A percentile compares a stretch with the other conserved stretches of the same genome.
Conservation (phyloP, 2,329 filamentous ascomycete genomes). For the Trichoderma sp. region DNA sequence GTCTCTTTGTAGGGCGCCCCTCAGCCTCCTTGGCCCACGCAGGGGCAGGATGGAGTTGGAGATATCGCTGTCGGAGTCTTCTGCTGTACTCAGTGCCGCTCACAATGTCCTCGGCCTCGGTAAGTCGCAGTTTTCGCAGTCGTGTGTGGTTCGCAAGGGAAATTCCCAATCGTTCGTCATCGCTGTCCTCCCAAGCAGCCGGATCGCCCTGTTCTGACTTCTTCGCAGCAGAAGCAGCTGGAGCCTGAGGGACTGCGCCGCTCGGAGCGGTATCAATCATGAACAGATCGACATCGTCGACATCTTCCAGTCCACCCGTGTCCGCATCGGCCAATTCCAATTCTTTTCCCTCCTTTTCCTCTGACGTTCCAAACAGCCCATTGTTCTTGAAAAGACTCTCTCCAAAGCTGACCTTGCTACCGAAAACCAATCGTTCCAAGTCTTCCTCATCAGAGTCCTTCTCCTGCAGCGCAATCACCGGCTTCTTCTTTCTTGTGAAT, state of each 20-base stretch:
- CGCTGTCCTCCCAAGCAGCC: slow-evolving; percentile 88
- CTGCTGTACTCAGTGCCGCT: slow-evolving; percentile 81
- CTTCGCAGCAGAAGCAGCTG: slow-evolving; percentile 29
- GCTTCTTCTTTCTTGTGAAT: slow-evolving; percentile 19
- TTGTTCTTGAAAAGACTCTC: slow-evolving; percentile 64
- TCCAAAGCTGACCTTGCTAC: slow-evolving; percentile 79
- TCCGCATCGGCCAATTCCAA: slow-evolving; percentile 43
- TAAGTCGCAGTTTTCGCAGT: slow-evolving; percentile 77
- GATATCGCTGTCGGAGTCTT: slow-evolving; percentile 75
- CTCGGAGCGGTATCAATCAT: slow-evolving; percentile 70
- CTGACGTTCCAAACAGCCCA: slow-evolving; percentile 34
- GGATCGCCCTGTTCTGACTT: slow-evolving; percentile 37
- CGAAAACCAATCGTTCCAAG: slow-evolving; percentile 84
- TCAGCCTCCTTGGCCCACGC: slow-evolving; percentile 57
- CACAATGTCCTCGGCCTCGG: slow-evolving; percentile 81
- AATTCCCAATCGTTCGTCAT: slow-evolving; percentile 83
- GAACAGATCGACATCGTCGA: slow-evolving; percentile 79
- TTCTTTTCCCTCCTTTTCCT: slow-evolving; percentile 36
- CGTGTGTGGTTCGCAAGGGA: slow-evolving; percentile 75
- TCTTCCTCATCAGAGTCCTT: slow-evolving; percentile 84
- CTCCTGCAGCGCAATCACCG: slow-evolving; percentile 41
- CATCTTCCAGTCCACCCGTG: slow-evolving; percentile 55
- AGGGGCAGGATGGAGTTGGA: slow-evolving; percentile 58
- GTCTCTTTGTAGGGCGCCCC: slow-evolving; percentile 50
- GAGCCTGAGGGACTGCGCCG: slow-evolving; percentile 34